A percentile compares a stretch with the other conserved stretches of the same genome.
Evolutionary conservation across 2,329 filamentous ascomycete genomes (phyloP).

Genomic region (Diaporthe vexans): DNA sequence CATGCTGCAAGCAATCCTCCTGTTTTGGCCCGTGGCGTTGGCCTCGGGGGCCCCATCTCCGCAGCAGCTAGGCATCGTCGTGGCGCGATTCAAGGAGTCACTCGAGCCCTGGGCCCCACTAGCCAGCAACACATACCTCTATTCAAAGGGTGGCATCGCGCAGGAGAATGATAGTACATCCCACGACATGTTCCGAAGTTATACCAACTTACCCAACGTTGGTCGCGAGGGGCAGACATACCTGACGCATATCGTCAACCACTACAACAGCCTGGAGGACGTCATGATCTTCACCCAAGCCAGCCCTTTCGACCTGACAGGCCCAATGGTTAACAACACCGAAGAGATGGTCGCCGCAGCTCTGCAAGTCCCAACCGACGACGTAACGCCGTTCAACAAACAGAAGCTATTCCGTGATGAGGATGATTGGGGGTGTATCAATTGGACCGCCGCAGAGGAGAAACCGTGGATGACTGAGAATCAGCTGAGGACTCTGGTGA

Average conservation of each 20-base stretch:
- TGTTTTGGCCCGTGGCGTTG: neutral
- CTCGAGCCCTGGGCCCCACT: slow-evolving; percentile 39
- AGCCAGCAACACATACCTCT: slow-evolving; percentile 39
- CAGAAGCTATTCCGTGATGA: slow-evolving; percentile 35
- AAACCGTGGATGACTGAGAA: slow-evolving; percentile 41
- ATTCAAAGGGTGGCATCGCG: slow-evolving; percentile 39
- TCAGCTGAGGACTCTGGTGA: slow-evolving; percentile 37
- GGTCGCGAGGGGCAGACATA: slow-evolving; percentile 41
- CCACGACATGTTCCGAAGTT: slow-evolving; percentile 41
- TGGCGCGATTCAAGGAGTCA: slow-evolving; percentile 40
- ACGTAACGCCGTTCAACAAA: slow-evolving; percentile 43
- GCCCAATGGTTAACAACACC: slow-evolving; percentile 30
- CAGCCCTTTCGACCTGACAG: slow-evolving; percentile 38
- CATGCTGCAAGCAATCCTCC: neutral
- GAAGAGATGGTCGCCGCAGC: slow-evolving; percentile 39
- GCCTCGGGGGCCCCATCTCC: neutral
- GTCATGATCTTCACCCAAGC: slow-evolving; percentile 42
- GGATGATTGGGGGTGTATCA: slow-evolving; percentile 39
- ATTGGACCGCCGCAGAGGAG: slow-evolving; percentile 41
- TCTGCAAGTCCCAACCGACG: slow-evolving; percentile 19
- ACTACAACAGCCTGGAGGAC: slow-evolving; percentile 41
- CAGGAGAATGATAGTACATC: slow-evolving; percentile 39
- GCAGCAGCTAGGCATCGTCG: slow-evolving; percentile 38
- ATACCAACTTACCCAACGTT: slow-evolving; percentile 38
- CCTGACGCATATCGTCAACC: slow-evolving; percentile 36